phyloP scores from a whole-genome alignment of 768 basidiomycete species.

The Pulveroboletus sp. region DNA sequence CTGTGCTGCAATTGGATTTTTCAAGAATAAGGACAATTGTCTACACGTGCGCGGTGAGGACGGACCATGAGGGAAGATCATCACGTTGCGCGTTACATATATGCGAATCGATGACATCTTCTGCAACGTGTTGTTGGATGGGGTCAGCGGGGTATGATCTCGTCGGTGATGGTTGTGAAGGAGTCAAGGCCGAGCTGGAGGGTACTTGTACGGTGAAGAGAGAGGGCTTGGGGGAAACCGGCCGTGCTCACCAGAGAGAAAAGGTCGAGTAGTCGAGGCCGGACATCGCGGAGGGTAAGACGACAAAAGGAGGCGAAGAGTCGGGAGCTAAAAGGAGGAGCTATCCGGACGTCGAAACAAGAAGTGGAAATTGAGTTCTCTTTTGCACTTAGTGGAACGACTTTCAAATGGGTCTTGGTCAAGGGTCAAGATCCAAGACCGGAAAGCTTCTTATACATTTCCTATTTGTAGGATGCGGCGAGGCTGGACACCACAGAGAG shows the following conservation, averaged over 20 bases:
- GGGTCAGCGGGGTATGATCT: constrained; percentile 28
- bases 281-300: constrained; percentile 14
- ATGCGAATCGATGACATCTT: constrained; percentile 28
- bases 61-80: constrained; percentile 33
- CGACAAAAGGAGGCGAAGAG: neutral
- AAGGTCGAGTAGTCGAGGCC: constrained; percentile 27
- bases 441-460: constrained; percentile 28
- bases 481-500: constrained; percentile 15
- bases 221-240: neutral
- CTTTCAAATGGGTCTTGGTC: constrained; percentile 23
- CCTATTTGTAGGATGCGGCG: constrained; percentile 20
- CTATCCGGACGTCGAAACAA: constrained; percentile 2
- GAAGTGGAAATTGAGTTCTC: constrained; percentile 16
- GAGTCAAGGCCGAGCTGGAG: constrained; percentile 26
- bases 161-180: constrained; percentile 17
- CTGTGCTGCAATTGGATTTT: constrained; percentile 18
- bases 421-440: constrained; percentile 18
- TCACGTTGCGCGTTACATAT: constrained; percentile 27
- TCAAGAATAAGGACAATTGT: constrained; percentile 7
- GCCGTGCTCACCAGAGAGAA: constrained; percentile 19
- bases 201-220: constrained; percentile 1
- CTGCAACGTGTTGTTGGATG: constrained; percentile 23
- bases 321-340: constrained; percentile 5
- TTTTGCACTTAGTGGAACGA: constrained; percentile 18
- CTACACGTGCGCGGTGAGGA: constrained; percentile 26